Base-by-base conservation (phyloP, 306 rosid species). In the Lathyrus oleraceus region DNA sequence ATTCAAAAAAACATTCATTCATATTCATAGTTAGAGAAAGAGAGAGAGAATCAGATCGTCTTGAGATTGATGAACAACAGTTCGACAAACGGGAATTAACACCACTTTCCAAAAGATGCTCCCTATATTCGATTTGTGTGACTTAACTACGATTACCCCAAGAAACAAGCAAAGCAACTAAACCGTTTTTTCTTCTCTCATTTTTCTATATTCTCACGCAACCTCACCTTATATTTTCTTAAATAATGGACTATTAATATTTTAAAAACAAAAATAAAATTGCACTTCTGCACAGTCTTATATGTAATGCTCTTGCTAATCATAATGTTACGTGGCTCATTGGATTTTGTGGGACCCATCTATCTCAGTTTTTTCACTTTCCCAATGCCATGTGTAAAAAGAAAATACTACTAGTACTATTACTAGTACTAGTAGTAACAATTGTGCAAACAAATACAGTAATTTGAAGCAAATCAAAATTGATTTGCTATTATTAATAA, bases 51-150 rank as follows among this genome's bases (percentile, higher is more conserved):
- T 87, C 89, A 61, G 92, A 84, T 87, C 89, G 85, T 82, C 81
- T 87, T 45, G 92, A 87, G 89, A 87, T 85, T 87, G 92, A 72
- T 81, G 89, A 82, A 59, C 14, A 76, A 79, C 71, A 80, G 79
- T 79, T 85, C 79, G 87, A 88, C 90, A 85, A 85, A 83, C 84
- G 66, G 80, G 83, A 89, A 89, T 83, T 88, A 87, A 85, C 96
- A 83, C 90, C 87, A 83, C 97, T 88, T 87, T 90, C 88, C 95
- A 91, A 91, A 85, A 91, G 92, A 91, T 85, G 84, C 90, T 72
- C 97, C 23, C 70, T 81, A 62, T 56, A 61, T 79, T 82, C 78
- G 76, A 78, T 86, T 88, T 83, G 88, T 80, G 74, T 10, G 2
- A 4, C 5, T 8, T 5, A 79, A 79, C 77, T 81, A 10, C 81